Percentiles rank a stretch among this genome's conserved stretches.
phyloP scores from a whole-genome alignment of 2,329 filamentous ascomycete species.

The Beauveria bassiana region DNA sequence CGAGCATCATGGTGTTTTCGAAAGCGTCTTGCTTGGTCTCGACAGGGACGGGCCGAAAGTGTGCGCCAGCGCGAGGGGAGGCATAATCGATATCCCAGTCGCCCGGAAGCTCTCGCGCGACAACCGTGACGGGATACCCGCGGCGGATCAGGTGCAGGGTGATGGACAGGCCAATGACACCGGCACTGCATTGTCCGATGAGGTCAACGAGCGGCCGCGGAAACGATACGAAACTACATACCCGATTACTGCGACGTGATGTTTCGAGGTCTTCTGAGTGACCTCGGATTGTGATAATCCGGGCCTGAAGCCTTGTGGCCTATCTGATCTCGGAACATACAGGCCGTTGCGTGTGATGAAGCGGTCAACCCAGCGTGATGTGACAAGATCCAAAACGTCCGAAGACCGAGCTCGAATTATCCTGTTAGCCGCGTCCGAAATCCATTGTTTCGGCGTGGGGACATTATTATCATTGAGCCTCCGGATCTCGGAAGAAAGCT shows the following conservation, averaged over 20 bases:
- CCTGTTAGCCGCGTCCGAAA: too few species aligned
- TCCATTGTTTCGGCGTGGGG: too few species aligned
- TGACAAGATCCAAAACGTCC: too few species aligned
- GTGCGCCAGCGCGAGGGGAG: constrained; percentile 2
- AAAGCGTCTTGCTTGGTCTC: background rate
- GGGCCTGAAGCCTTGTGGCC: too few species aligned
- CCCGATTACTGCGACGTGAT: constrained; percentile 2
- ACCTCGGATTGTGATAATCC: too few species aligned
- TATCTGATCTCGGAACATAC: too few species aligned
- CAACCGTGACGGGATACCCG: background rate
- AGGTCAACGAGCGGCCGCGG: background rate
- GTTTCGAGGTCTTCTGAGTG: background rate
- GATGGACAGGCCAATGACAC: constrained; percentile 9
- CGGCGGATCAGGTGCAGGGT: constrained; percentile 1
- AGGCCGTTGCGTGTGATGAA: too few species aligned
- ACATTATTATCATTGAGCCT: too few species aligned
- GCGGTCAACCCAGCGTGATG: too few species aligned
- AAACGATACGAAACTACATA: background rate
- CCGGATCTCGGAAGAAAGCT: too few species aligned
- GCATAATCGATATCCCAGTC: constrained; percentile 6
- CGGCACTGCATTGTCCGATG: background rate
- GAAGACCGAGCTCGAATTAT: too few species aligned
- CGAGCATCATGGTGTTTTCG: background rate
- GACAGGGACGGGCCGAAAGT: constrained; percentile 3
- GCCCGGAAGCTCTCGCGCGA: background rate